Conservation (phyloP, 192 early-diverging fungal species). For the Ramicandelaber brevisporus region DNA sequence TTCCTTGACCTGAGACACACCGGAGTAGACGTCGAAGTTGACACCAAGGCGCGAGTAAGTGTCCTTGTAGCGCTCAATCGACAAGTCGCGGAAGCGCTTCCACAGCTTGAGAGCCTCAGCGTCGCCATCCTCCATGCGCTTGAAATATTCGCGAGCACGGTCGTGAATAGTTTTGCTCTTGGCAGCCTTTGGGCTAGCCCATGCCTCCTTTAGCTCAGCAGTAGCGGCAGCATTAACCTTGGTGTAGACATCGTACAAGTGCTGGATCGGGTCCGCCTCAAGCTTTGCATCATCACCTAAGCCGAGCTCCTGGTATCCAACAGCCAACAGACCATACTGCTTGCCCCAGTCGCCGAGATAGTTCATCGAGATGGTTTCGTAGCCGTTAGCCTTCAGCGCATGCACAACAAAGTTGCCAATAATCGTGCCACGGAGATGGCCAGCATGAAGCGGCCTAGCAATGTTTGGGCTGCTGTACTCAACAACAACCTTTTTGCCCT, state of each 20-base stretch:
- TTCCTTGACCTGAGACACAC: slow-evolving; percentile 71
- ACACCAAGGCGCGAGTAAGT: slow-evolving; percentile 78
- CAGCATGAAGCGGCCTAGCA: slow-evolving; percentile 95
- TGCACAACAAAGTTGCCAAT: slow-evolving; percentile 85
- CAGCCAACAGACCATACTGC: slow-evolving; percentile 86
- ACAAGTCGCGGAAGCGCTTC: slow-evolving; percentile 67
- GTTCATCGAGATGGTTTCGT: slow-evolving; percentile 81
- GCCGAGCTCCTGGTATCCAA: slow-evolving; percentile 66
- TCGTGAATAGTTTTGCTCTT: slow-evolving; percentile 50
- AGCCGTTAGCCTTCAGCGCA: slow-evolving; percentile 61
- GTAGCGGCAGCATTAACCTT: slow-evolving; percentile 52
- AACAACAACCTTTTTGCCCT: slow-evolving; percentile 55
- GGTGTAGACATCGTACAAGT: slow-evolving; percentile 84
- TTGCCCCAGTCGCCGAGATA: slow-evolving; percentile 99
- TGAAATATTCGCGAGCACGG: slow-evolving; percentile 72
- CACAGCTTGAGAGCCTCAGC: slow-evolving; percentile 51
- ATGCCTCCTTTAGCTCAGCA: too few relatives aligned
- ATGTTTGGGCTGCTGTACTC: slow-evolving; percentile 96
- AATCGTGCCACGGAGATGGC: slow-evolving; percentile 92
- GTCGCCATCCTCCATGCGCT: slow-evolving; percentile 85
- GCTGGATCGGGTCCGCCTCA: slow-evolving; percentile 56
- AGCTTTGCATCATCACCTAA: slow-evolving; percentile 58
- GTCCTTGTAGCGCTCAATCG: slow-evolving; percentile 75
- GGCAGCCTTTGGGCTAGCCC: too few relatives aligned
- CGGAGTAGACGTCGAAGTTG: slow-evolving; percentile 79